A percentile compares a stretch with the other conserved stretches of the same genome.
Evolutionary conservation across 225 moss, liverwort and hornwort genomes (phyloP).

Genomic region (Anthoceros angustus): DNA sequence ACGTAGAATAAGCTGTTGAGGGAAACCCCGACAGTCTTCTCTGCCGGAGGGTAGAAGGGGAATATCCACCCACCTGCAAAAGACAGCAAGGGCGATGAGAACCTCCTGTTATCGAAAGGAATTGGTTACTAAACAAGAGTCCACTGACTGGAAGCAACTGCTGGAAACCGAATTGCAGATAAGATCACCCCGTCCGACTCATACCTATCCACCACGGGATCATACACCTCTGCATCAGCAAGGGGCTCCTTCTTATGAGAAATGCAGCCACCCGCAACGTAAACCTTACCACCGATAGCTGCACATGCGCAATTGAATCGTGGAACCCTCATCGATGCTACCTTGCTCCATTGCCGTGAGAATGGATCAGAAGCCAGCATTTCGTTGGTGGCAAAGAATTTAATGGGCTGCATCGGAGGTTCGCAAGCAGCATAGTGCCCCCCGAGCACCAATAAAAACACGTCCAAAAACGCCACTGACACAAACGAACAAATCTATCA

Average conservation of each 20-base stretch:
- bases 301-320: slow-evolving; percentile 33
- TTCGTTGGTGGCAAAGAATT: slow-evolving; percentile 22
- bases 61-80: slow-evolving; percentile 21
- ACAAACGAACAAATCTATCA: slow-evolving; percentile 22
- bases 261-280: slow-evolving; percentile 31
- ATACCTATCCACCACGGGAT: slow-evolving; percentile 24
- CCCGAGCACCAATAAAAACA: slow-evolving; percentile 21
- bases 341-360: slow-evolving; percentile 24
- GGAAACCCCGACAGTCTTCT: slow-evolving; percentile 38
- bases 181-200: no score
- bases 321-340: slow-evolving; percentile 23
- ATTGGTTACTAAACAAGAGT: no score
- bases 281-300: slow-evolving; percentile 24
- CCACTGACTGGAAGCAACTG: no score
- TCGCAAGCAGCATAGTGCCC: slow-evolving; percentile 35
- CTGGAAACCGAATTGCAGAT: no score
- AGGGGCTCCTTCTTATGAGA: slow-evolving; percentile 26
- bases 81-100: no score
- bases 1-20: slow-evolving; percentile 26
- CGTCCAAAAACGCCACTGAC: not conserved
- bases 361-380: slow-evolving; percentile 27
- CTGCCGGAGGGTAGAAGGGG: slow-evolving; percentile 18
- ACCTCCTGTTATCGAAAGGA: no score
- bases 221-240: slow-evolving; percentile 27
- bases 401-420: slow-evolving; percentile 31